phyloP scores from a whole-genome alignment of 148 eudicot species.

The Beta vulgaris region DNA sequence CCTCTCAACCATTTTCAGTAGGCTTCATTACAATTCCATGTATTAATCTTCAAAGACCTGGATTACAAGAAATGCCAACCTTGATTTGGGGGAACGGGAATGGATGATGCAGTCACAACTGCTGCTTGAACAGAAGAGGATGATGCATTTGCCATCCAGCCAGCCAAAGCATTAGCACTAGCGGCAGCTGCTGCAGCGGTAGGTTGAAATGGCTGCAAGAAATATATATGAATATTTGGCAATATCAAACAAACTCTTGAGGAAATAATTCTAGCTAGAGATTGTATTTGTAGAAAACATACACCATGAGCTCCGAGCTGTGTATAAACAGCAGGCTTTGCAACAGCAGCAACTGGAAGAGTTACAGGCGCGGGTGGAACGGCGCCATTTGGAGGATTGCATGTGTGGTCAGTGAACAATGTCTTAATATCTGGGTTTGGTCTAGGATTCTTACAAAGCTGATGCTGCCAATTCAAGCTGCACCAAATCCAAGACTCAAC shows the following conservation, averaged over 20 bases:
- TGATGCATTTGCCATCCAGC: conserved; percentile 91
- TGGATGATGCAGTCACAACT: conserved; percentile 80
- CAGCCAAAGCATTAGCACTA: conserved; percentile 84
- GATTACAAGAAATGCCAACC: conserved; percentile 38
- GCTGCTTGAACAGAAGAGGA: conserved; percentile 94
- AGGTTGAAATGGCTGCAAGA: conserved; percentile 74
- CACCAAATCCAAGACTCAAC: conserved; percentile 18
- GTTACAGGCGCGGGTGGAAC: conserved; percentile 63
- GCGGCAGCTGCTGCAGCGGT: conserved; percentile 69
- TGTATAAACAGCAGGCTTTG: conserved; percentile 68
- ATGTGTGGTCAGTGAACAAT: conserved; percentile 75
- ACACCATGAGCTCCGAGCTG: conserved; percentile 84
- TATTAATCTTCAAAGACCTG: background rate
- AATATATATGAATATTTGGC: background rate
- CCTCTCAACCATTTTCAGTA: background rate
- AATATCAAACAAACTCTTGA: background rate
- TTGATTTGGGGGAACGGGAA: conserved; percentile 73
- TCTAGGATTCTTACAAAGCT: conserved; percentile 83
- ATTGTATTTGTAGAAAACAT: conserved; percentile 25
- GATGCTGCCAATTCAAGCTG: conserved; percentile 98
- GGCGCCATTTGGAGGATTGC: conserved; percentile 73
- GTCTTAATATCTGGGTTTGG: conserved; percentile 89
- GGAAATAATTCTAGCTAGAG: background rate
- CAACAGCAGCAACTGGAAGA: conserved; percentile 64
- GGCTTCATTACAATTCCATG: conserved; percentile 1